Conservation (phyloP, 2,329 filamentous ascomycete genomes). For the Aspergillus persii region DNA sequence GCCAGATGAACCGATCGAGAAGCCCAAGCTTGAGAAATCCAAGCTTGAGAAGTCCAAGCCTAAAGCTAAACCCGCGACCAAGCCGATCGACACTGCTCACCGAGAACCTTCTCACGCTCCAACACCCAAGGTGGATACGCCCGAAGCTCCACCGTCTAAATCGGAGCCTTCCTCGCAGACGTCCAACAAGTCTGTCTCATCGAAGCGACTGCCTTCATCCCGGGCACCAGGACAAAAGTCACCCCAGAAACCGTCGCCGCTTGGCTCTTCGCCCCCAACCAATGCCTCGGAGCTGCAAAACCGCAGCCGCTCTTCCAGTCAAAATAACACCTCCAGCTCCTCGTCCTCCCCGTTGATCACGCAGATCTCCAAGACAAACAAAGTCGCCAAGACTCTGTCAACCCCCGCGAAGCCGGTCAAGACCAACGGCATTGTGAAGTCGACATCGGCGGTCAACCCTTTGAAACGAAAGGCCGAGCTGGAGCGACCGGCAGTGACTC, state of each 20-base stretch:
- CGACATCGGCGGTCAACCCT: conserved; percentile 28
- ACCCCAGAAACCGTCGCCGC: conserved; percentile 61
- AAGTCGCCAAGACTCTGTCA: conserved; percentile 19
- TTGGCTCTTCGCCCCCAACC: conserved; percentile 60
- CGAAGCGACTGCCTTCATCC: conserved; percentile 36
- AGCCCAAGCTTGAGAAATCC: conserved; percentile 15
- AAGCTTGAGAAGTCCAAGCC: conserved; percentile 16
- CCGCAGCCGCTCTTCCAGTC: conserved; percentile 40
- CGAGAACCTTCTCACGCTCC: conserved; percentile 20
- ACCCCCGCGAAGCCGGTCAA: conserved; percentile 22
- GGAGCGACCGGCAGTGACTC: conserved; percentile 26
- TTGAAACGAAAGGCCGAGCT: conserved; percentile 43
- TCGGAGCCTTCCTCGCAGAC: conserved; percentile 22
- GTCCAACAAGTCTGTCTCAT: conserved; percentile 31
- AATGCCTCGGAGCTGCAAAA: conserved; percentile 59
- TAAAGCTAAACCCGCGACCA: conserved; percentile 18
- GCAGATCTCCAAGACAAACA: conserved; percentile 33
- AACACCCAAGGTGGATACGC: conserved; percentile 26
- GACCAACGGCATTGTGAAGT: conserved; percentile 29
- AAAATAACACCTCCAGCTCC: conserved; percentile 45
- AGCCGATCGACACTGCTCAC: conserved; percentile 17
- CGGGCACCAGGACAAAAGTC: conserved; percentile 45
- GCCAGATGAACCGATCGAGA: conserved; percentile 28
- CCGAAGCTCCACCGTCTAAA: conserved; percentile 22
- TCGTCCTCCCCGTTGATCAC: conserved; percentile 44